phyloP scores from a whole-genome alignment of 1,284 basidiomycete genomes.

The Naganishia sp. region DNA sequence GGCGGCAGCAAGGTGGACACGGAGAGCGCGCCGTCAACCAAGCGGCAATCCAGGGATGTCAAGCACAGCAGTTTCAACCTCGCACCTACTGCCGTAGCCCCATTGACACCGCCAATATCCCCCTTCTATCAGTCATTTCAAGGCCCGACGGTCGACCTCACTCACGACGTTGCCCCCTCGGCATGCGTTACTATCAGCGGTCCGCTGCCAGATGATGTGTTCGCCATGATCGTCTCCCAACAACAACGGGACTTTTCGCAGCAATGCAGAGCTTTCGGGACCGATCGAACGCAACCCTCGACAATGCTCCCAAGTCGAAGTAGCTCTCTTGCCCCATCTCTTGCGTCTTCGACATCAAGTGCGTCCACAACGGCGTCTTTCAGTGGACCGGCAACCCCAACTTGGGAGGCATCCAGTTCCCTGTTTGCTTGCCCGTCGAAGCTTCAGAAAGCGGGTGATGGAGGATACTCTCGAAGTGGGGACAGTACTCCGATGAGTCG shows the following conservation, averaged over 20 bases:
- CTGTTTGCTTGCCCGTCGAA: not conserved
- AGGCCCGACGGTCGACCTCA: conserved; percentile 7
- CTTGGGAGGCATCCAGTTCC: conserved; percentile 2
- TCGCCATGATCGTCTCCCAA: conserved; percentile 21
- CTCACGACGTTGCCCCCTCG: not conserved
- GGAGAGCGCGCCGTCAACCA: not conserved
- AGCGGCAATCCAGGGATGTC: conserved; percentile 17
- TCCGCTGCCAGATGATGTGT: conserved; percentile 18
- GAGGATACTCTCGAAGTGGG: not conserved
- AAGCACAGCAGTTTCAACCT: conserved; percentile 11
- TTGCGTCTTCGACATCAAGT: conserved; percentile 10
- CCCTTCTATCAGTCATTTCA: conserved; percentile 14
- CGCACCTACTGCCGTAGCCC: not conserved
- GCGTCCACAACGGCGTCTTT: conserved; percentile 4
- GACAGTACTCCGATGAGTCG: not conserved
- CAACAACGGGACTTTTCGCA: not conserved
- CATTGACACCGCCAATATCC: conserved; percentile 19
- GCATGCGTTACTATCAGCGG: conserved; percentile 21
- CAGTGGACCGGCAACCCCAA: conserved; percentile 24
- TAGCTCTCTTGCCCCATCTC: conserved; percentile 21
- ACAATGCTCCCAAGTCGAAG: conserved; percentile 13
- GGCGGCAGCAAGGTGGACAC: conserved; percentile 5
- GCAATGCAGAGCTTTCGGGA: not conserved
- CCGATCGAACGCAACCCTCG: not conserved
- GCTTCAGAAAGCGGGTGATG: not conserved